phyloP scores from a whole-genome alignment of 2,329 filamentous ascomycete species.

The Purpureocillium takamizusanense region DNA sequence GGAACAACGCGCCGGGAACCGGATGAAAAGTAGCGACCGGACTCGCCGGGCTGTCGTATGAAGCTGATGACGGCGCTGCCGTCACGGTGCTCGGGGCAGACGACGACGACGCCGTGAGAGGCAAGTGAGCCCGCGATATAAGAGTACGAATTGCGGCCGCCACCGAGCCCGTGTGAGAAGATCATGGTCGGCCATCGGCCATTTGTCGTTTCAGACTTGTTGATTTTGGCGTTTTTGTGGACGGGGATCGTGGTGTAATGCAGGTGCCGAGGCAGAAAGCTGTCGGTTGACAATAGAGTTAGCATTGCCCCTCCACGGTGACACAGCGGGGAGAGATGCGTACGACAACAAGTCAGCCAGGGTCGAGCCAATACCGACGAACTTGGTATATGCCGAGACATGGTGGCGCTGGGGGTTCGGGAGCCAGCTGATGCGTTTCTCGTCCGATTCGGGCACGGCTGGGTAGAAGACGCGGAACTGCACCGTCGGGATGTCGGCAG shows the following conservation, averaged over 20 bases:
- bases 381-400: slow-evolving; percentile 66
- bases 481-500: slow-evolving; percentile 57
- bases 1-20: slow-evolving; percentile 25
- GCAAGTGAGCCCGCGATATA: slow-evolving; percentile 70
- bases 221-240: slow-evolving; percentile 59
- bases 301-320: background rate
- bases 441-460: slow-evolving; percentile 40
- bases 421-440: slow-evolving; percentile 64
- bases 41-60: slow-evolving; percentile 51
- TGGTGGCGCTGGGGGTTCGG: slow-evolving; percentile 68
- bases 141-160: slow-evolving; percentile 77
- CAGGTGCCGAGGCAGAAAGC: slow-evolving; percentile 60
- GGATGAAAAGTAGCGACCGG: slow-evolving; percentile 19
- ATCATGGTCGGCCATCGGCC: slow-evolving; percentile 71
- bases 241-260: slow-evolving; percentile 67
- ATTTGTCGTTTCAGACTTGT: slow-evolving; percentile 35
- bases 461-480: slow-evolving; percentile 81
- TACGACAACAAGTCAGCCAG: slow-evolving; percentile 53
- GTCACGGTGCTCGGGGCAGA: slow-evolving; percentile 77
- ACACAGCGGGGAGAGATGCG: slow-evolving; percentile 16
- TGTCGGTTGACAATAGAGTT: slow-evolving; percentile 19
- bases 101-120: slow-evolving; percentile 70
- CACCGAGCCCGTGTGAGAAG: slow-evolving; percentile 80
- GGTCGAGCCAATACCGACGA: slow-evolving; percentile 56
- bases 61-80: slow-evolving; percentile 69